Percentiles rank a stretch among this genome's conserved stretches.
These are phyloP conservation scores for Petasospora fabianii DNA, from an alignment of 1,139 yeast species.

Conservation along the genomic window DNA sequence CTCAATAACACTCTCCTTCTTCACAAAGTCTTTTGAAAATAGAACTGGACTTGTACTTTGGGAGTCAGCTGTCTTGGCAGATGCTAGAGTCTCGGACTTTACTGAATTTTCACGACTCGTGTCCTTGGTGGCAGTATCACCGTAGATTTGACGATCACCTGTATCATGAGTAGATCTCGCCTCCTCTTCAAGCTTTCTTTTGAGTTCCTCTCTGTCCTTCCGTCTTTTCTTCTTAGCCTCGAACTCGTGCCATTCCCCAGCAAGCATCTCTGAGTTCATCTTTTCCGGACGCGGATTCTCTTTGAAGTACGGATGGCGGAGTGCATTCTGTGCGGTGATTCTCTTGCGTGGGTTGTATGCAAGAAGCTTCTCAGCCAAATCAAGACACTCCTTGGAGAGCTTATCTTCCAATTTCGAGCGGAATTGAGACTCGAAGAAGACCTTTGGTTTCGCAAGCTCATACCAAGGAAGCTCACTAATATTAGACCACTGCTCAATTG, in stretches of 20 bases:
- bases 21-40: too few species aligned
- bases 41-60: background rate
- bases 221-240: slow-evolving; percentile 85
- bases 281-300: slow-evolving; percentile 66
- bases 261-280: slow-evolving; percentile 45
- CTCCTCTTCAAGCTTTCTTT: slow-evolving; percentile 11
- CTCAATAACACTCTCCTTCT: too few species aligned
- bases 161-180: background rate
- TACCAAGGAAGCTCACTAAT: slow-evolving; percentile 85
- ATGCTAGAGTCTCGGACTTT: background rate
- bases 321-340: slow-evolving; percentile 57
- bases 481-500: slow-evolving; percentile 70
- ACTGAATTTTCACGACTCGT: background rate
- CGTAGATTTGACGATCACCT: background rate
- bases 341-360: slow-evolving; percentile 66
- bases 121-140: background rate
- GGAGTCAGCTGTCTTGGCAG: background rate
- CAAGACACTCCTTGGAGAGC: slow-evolving; percentile 54
- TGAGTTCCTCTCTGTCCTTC: slow-evolving; percentile 45
- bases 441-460: slow-evolving; percentile 67
- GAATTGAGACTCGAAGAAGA: slow-evolving; percentile 44
- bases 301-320: slow-evolving; percentile 63
- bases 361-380: slow-evolving; percentile 61
- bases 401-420: slow-evolving; percentile 40
- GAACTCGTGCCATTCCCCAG: slow-evolving; percentile 92